Evolutionary conservation across 768 basidiomycete genomes (phyloP), one percentile per base, ranked within the genome.

Genomic region (Rhizopogon vinicolor): DNA sequence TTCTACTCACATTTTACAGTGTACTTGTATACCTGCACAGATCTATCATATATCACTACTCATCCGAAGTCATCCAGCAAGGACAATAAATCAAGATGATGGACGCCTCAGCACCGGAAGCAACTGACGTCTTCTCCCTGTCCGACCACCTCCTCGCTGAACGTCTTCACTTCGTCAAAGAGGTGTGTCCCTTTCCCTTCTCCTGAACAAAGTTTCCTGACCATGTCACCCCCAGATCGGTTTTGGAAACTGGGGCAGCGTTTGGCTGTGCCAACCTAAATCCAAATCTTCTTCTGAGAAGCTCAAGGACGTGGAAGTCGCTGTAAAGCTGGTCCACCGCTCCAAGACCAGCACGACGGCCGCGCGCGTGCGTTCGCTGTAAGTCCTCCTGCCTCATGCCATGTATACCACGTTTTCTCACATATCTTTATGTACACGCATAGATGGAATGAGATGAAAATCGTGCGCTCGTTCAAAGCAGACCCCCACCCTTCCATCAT

Each of bases 361-460:
- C 5, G 93, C 93, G 14, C 83, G 96, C 51, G 90, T 99, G 54
- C 78, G 86, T 64, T 93, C 93, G 44, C 76, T 98, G 83, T 97
- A 65, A 58, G 86, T 76, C 1, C 25, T 48, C 25, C 50, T 18
- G 25, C 19, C 42, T 40, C 52, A 44, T 44, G 54, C 42, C 48
- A 10, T 22, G 8, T 43, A 31, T 31, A 9, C 44, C 54, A 50
- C 37, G 7, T 13, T 50, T 53, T 49, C 22, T 49, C 19, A 37
- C 14, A 35, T 19, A 48, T 35, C 3, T 48, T 19, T 19, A 19
- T 19, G 18, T 57, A 16, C 22, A 13, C 19, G 41, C 0, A 35
- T n/a, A 93, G 91, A 74, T 93, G 94, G 94, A 95, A 94, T 66
- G 94, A 98, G 76, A 95, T 95, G 93, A 96, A 96, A 79, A 89